These are phyloP conservation scores for Neonectria sp. DNA, from an alignment of 2,329 filamentous ascomycete species.

Conservation along the genomic window DNA sequence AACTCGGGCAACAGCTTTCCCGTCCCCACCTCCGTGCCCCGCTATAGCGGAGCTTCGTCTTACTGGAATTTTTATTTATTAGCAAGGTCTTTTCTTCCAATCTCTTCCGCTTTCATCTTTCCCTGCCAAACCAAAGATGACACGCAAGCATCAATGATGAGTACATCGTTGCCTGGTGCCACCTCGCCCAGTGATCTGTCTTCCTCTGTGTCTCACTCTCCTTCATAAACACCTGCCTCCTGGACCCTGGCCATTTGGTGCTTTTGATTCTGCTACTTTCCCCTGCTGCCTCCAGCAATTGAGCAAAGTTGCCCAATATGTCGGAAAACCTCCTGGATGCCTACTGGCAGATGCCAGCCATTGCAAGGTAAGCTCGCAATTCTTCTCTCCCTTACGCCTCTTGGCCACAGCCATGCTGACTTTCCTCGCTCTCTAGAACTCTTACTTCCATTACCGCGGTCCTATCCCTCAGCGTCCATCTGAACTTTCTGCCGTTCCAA, in stretches of 20 bases:
- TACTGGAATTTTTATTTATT: constrained; percentile 43
- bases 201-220: constrained; percentile 20
- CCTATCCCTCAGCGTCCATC: constrained; percentile 72
- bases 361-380: constrained; percentile 57
- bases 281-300: constrained; percentile 35
- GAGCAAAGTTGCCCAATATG: constrained; percentile 54
- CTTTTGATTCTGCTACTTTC: constrained; percentile 33
- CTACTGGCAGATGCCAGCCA: constrained; percentile 59
- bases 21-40: constrained; percentile 39
- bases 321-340: constrained; percentile 50
- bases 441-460: constrained; percentile 74
- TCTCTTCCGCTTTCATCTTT: constrained; percentile 41
- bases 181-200: constrained; percentile 39
- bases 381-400: background rate
- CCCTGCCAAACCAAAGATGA: constrained; percentile 49
- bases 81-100: constrained; percentile 36
- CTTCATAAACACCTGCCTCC: constrained; percentile 37
- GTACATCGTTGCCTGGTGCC: constrained; percentile 48
- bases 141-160: constrained; percentile 55
- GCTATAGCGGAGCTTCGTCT: constrained; percentile 43
- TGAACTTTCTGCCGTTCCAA: constrained; percentile 65
- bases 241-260: constrained; percentile 9
- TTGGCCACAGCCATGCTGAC: constrained; percentile 38
- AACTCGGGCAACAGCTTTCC: constrained; percentile 29
- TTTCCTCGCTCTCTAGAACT: constrained; percentile 66